Conservation (phyloP, 2,329 filamentous ascomycete genomes). For the Westerdykella sp. region DNA sequence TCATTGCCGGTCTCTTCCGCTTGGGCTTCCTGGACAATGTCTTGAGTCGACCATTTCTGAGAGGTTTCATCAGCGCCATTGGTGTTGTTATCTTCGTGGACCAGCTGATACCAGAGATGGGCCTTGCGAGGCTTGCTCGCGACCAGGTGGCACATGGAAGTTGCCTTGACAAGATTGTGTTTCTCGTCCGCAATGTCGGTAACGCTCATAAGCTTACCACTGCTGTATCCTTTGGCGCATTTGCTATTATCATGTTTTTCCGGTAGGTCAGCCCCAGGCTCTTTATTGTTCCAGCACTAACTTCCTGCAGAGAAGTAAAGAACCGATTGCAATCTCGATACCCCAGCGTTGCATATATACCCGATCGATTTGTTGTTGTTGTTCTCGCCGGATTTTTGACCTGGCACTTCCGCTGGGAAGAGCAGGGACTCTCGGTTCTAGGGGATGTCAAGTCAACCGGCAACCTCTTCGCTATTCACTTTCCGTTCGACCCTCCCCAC, state of each 20-base stretch:
- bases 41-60: constrained; percentile 81
- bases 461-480: constrained; percentile 71
- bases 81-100: constrained; percentile 95
- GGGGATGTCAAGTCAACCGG: constrained; percentile 72
- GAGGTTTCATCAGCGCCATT: constrained; percentile 95
- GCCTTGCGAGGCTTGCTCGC: constrained; percentile 62
- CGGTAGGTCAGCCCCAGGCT: constrained; percentile 49
- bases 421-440: constrained; percentile 73
- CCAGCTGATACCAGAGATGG: constrained; percentile 85
- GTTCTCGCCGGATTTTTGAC: constrained; percentile 75
- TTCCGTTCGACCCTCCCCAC: constrained; percentile 71
- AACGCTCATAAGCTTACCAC: constrained; percentile 69
- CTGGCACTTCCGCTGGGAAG: constrained; percentile 70
- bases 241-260: constrained; percentile 84
- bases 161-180: constrained; percentile 76
- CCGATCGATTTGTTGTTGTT: constrained; percentile 86
- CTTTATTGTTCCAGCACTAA: constrained; percentile 7
- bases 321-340: constrained; percentile 71
- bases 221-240: constrained; percentile 70
- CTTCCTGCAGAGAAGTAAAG: constrained; percentile 63
- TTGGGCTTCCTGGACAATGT: constrained; percentile 93
- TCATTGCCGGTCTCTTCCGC: constrained; percentile 77
- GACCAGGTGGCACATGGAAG: constrained; percentile 74
- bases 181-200: constrained; percentile 62
- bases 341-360: constrained; percentile 77